Base-by-base conservation (phyloP, 1,284 basidiomycete species). In the Coniophora puteana region DNA sequence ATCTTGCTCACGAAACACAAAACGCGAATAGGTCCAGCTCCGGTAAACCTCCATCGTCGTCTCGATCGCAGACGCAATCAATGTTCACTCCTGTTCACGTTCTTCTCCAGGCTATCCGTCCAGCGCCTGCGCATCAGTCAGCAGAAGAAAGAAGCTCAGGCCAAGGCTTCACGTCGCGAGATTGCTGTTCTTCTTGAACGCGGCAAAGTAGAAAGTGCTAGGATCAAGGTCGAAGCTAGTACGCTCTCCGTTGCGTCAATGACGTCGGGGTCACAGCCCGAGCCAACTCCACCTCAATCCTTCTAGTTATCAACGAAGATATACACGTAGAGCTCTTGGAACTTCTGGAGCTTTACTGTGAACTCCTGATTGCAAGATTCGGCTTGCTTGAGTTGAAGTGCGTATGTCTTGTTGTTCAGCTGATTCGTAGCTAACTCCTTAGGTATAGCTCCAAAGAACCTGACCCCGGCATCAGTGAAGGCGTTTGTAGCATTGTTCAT, bases 101-200 rank as follows among this genome's bases (percentile, higher is more conserved):
- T 36, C 36, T 30, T 39, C 21, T 34, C 32, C 27, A 93, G 90
- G 48, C 77, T 97, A 35, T 89, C 93, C 3, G 86, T 95, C 22
- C 93, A 98, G 63, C 83, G 94, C 5, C 71, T 96, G 39, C 78
- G 90, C 39, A 92, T 88, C 24, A 68, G 96, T 3, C 91, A 95
- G 57, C 89, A 93, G 67, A 97, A 97, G 77, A 93, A 89, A 67
- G 81, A 87, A 50, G 92, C 93, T 0, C 82, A 96, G 45, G 92
- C 93, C 0, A 97, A 97, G 68, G 74, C 74, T 33, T 67, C 84
- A 16, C 72, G 90, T 48, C 72, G 89, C 33, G 89, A 92, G 48
- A 89, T 92, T 44, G 86, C 89, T 3, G 71, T 78, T 8, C 68
- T 92, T 11, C 61, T 93, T 7, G 90, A 93, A 65, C 76, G 75